Percentiles rank a stretch among this genome's conserved stretches.
phyloP scores from a whole-genome alignment of 2,329 filamentous ascomycete species.

The Corynespora cassiicola region DNA sequence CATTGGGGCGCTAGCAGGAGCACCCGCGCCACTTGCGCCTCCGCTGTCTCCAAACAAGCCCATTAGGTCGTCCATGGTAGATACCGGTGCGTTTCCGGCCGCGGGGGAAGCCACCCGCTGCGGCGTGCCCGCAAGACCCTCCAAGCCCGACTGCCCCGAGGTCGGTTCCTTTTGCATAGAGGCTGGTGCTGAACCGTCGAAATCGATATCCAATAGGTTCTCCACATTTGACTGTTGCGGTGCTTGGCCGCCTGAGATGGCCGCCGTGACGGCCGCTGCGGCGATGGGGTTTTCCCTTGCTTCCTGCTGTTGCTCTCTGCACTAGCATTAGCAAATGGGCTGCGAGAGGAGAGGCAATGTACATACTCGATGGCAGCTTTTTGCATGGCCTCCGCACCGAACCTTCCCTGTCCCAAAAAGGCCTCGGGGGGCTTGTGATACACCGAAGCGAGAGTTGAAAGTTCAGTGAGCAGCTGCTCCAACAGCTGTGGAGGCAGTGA shows the following conservation, averaged over 20 bases:
- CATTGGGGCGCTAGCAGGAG: too few species aligned
- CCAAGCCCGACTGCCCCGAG: constrained; percentile 57
- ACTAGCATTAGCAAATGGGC: constrained; percentile 16
- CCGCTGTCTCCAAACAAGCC: constrained; percentile 64
- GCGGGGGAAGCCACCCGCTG: constrained; percentile 72
- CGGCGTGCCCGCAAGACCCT: constrained; percentile 68
- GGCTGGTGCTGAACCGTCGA: constrained; percentile 92
- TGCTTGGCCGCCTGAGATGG: constrained; percentile 62
- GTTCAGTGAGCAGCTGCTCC: constrained; percentile 86
- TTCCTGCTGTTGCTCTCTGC: constrained; percentile 84
- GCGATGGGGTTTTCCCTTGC: constrained; percentile 93
- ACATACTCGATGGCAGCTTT: constrained; percentile 85
- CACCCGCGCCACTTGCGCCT: constrained; percentile 37
- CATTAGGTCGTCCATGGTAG: constrained; percentile 81
- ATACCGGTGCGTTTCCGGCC: constrained; percentile 52
- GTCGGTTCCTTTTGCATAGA: constrained; percentile 72
- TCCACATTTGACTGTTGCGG: constrained; percentile 79
- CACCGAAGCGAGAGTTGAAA: constrained; percentile 94
- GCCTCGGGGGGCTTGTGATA: constrained; percentile 98
- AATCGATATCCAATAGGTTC: constrained; percentile 95
- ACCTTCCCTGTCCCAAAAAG: constrained; percentile 95
- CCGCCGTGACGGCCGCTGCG: constrained; percentile 76
- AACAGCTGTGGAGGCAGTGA: constrained; percentile 83
- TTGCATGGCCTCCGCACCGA: constrained; percentile 92
- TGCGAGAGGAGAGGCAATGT: neutral